Conservation (phyloP, 331 rosid species). For the Stylosanthes scabra region DNA sequence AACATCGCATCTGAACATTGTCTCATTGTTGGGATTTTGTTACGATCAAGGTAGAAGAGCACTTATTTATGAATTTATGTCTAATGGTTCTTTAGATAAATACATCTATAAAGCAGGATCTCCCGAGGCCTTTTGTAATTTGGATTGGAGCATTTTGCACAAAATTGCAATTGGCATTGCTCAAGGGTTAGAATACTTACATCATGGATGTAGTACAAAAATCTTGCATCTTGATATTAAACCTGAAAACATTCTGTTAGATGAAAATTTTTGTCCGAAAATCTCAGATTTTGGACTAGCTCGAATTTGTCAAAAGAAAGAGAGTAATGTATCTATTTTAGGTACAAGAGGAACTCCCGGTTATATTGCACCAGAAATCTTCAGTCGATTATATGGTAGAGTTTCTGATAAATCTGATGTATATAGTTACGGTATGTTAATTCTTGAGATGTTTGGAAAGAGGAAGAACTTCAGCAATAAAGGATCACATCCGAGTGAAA, state of each 20-base stretch:
- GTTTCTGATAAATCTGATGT: constrained; percentile 51
- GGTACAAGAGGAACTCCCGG: constrained; percentile 49
- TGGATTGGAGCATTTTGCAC: constrained; percentile 33
- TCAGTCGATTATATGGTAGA: constrained; percentile 27
- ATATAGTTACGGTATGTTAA: constrained; percentile 37
- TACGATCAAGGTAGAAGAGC: constrained; percentile 39
- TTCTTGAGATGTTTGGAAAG: constrained; percentile 41
- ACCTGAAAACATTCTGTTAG: constrained; percentile 46
- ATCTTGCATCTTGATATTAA: constrained; percentile 52
- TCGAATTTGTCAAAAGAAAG: constrained; percentile 43
- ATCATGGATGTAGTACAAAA: constrained; percentile 48
- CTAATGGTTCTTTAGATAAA: constrained; percentile 48
- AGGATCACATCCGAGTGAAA: constrained; percentile 23
- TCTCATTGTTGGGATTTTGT: constrained; percentile 48
- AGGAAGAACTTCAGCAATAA: constrained; percentile 35
- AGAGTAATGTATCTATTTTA: constrained; percentile 32
- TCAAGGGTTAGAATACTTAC: constrained; percentile 49
- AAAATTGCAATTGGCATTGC: constrained; percentile 49
- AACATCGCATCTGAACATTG: constrained; percentile 55
- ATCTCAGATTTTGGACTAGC: constrained; percentile 57
- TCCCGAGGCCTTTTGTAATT: not conserved
- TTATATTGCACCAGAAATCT: constrained; percentile 43
- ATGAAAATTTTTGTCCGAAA: constrained; percentile 41
- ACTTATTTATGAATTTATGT: constrained; percentile 50
- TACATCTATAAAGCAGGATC: constrained; percentile 24